Evolutionary conservation across 805 yeast species (phyloP).

Genomic region (Starmerella scarabaei): DNA sequence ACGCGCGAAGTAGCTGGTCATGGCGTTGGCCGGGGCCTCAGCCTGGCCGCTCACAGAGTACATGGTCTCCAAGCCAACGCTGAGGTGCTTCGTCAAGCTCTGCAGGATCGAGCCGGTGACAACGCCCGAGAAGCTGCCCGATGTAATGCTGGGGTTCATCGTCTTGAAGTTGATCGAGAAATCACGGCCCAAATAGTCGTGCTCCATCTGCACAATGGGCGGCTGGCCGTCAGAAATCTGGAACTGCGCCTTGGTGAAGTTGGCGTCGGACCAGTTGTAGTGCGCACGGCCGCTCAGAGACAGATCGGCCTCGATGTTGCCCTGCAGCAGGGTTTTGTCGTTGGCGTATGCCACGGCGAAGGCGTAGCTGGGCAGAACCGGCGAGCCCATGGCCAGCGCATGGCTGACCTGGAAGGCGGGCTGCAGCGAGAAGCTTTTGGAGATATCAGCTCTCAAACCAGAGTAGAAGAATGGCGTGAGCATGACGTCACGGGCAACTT

Average conservation of each 20-base stretch:
- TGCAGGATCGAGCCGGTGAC: conserved; percentile 85
- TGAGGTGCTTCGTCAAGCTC: conserved; percentile 67
- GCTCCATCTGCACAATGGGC: conserved; percentile 89
- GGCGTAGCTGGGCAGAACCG: conserved; percentile 77
- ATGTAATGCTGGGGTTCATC: conserved; percentile 70
- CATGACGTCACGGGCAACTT: conserved; percentile 87
- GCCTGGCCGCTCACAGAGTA: conserved; percentile 43
- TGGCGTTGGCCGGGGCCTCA: conserved; percentile 70
- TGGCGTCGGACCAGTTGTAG: conserved; percentile 75
- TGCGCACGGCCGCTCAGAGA: conserved; percentile 79
- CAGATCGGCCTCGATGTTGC: conserved; percentile 76
- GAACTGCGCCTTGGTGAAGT: conserved; percentile 69
- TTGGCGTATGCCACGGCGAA: conserved; percentile 81
- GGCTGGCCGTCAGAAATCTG: conserved; percentile 85
- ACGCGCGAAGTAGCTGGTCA: conserved; percentile 79
- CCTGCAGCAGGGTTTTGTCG: conserved; percentile 77
- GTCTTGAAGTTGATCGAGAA: conserved; percentile 81
- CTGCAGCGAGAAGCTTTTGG: conserved; percentile 77
- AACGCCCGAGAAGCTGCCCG: conserved; percentile 76
- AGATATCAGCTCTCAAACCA: conserved; percentile 91
- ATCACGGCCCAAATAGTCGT: conserved; percentile 84
- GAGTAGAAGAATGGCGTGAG: conserved; percentile 80
- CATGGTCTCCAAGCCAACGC: conserved; percentile 85
- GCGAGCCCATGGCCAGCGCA: conserved; percentile 78
- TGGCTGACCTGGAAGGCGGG: conserved; percentile 92